phyloP scores from a whole-genome alignment of 1,284 basidiomycete species.

The Trichosporon inkin region DNA sequence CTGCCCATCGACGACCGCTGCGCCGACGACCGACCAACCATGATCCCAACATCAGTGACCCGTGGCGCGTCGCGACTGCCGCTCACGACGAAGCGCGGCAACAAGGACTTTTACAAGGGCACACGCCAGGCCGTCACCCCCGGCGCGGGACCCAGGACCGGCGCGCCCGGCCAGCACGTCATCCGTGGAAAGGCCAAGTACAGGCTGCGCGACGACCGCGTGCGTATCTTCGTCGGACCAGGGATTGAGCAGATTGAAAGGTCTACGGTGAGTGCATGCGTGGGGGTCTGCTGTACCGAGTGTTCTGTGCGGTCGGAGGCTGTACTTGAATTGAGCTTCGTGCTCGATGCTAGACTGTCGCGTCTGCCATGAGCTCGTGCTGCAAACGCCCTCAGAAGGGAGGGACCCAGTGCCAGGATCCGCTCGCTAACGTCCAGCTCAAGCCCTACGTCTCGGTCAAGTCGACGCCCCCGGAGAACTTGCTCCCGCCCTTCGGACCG shows the following conservation, averaged over 20 bases:
- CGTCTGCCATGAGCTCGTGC: too few species aligned
- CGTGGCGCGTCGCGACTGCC: conserved; percentile 65
- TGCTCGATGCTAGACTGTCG: too few species aligned
- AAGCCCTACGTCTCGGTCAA: conserved; percentile 53
- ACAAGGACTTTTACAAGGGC: conserved; percentile 93
- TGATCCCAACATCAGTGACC: conserved; percentile 41
- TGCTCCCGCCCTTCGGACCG: conserved; percentile 25
- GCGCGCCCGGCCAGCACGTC: conserved; percentile 77
- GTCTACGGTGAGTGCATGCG: conserved; percentile 13
- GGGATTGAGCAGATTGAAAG: conserved; percentile 40
- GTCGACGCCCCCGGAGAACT: conserved; percentile 9
- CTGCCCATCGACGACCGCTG: neutral
- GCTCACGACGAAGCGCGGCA: conserved; percentile 75
- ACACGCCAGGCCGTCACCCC: conserved; percentile 75
- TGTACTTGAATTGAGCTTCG: too few species aligned
- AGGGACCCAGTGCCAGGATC: too few species aligned
- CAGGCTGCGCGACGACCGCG: conserved; percentile 70
- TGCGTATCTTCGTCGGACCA: conserved; percentile 77
- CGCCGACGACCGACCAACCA: conserved; percentile 15
- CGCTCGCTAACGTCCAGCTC: conserved; percentile 45
- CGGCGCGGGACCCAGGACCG: conserved; percentile 66
- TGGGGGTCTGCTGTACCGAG: neutral
- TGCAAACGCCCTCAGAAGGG: too few species aligned
- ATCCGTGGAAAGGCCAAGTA: conserved; percentile 71
- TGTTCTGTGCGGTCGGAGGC: neutral